These are phyloP conservation scores for Yamadazyma nakazawae DNA, from an alignment of 805 yeast genomes.

Conservation along the genomic window DNA sequence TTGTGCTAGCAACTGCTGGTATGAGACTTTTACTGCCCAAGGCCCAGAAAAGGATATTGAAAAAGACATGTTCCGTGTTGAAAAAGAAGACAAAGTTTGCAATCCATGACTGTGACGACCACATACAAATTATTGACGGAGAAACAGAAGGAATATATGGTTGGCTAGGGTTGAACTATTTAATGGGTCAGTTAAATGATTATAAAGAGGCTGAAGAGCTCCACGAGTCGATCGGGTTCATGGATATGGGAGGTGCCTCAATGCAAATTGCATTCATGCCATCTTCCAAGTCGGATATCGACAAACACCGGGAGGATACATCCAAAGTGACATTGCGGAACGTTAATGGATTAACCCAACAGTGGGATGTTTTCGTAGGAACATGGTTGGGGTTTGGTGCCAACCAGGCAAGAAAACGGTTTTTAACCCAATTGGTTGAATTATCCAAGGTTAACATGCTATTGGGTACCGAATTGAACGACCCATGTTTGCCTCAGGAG, in stretches of 20 bases:
- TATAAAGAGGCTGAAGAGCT: conserved; percentile 33
- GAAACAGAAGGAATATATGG: conserved; percentile 94
- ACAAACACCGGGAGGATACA: conserved; percentile 33
- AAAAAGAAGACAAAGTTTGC: conserved; percentile 53
- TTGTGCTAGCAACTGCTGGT: conserved; percentile 94
- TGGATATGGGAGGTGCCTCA: conserved; percentile 99
- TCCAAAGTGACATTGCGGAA: conserved; percentile 58
- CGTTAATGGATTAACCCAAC: conserved; percentile 64
- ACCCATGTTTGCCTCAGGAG: conserved; percentile 80
- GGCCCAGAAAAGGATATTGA: conserved; percentile 52
- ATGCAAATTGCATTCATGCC: conserved; percentile 96
- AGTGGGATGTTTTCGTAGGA: conserved; percentile 86
- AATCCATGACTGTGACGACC: conserved; percentile 59
- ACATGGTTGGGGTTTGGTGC: conserved; percentile 99
- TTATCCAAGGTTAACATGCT: conserved; percentile 19
- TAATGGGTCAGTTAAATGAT: conserved; percentile 61
- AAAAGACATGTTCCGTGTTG: conserved; percentile 58
- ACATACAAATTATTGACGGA: conserved; percentile 87
- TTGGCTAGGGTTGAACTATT: conserved; percentile 88
- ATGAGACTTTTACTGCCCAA: conserved; percentile 72
- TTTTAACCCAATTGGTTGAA: conserved; percentile 52
- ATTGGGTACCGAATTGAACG: conserved; percentile 36
- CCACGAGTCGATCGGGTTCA: conserved; percentile 78
- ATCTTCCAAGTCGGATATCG: conserved; percentile 49
- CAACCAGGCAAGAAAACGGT: conserved; percentile 81